Base-by-base conservation (phyloP, 352 stramenopile genomes). In the Globisporangium irregulare region DNA sequence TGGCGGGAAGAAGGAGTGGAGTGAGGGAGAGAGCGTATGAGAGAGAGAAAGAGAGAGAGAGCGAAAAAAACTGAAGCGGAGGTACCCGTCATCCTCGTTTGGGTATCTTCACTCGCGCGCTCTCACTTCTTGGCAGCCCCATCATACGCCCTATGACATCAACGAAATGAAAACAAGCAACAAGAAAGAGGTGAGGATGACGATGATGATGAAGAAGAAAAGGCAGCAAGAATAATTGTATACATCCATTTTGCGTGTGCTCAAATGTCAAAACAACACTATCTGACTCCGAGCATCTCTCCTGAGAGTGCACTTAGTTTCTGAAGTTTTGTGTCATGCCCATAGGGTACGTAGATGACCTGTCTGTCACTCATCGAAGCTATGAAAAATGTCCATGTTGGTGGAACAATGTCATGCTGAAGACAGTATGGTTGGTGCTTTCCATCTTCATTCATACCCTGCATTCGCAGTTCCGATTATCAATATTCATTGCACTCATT, bases 31-130 rank as follows among this genome's bases (percentile, higher is more conserved):
- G 41, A 55, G 15, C 18, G 34, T 61, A 29, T 25, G 38, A 15
- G 46, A 20, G 50, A 50, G 46, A 54, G 22, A 4, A 58, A 66
- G 25, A 27, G 41, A 53, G 56, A 60, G 48, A 32, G 34, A 27
- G 25, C 25, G 25, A 32, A 27, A 10, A 41, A 22, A 67, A 18
- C 27, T 54, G 50, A 59, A 59, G 54, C 54, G 18, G 22, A 50
- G 41, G 1, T n/a, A 4, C 15, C 15, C 54, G 27, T 41, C 54
- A 43, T 22, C 27, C 6, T 59, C 8, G 9, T 56, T 22, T 57
- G 22, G 22, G 8, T 18, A n/a, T 36, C 25, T 20, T 59, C 27
- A 27, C 54, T 20, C 8, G 14, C 25, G 10, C 2, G 22, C n/a
- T 29, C 12, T 18, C 24, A 14, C 48, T 27, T 9, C 3, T 27